Percentiles rank a stretch among this genome's conserved stretches.
phyloP scores from a whole-genome alignment of 1,284 basidiomycete genomes.

The Puccinia coronata region DNA sequence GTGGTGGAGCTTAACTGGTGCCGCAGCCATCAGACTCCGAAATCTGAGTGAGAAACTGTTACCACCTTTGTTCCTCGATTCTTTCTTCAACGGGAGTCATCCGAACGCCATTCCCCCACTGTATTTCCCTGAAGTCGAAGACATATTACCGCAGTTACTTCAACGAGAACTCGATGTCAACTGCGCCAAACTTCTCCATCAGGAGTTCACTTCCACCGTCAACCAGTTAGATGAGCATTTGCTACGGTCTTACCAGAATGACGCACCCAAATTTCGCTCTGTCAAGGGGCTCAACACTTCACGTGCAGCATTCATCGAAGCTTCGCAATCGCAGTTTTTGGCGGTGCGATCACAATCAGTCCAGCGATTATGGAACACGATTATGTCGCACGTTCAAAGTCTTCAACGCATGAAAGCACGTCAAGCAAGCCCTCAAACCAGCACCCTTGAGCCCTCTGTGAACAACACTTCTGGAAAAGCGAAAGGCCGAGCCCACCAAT shows the following conservation, averaged over 20 bases:
- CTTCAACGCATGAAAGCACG: neutral
- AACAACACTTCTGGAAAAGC: neutral
- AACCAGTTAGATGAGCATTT: neutral
- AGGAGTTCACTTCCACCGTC: neutral
- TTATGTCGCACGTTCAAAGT: neutral
- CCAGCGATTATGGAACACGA: neutral
- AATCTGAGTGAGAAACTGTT: neutral
- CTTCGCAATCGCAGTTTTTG: neutral
- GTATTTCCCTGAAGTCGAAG: neutral
- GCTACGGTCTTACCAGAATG: neutral
- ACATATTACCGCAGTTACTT: neutral
- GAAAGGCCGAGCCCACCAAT: neutral
- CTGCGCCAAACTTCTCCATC: neutral
- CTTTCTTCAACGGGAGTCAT: neutral
- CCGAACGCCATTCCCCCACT: neutral
- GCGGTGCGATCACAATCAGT: neutral
- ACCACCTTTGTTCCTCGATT: neutral
- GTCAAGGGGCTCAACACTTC: neutral
- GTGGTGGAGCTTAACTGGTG: neutral
- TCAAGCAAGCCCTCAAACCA: neutral
- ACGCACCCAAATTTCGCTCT: neutral
- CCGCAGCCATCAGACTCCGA: neutral
- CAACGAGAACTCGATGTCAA: neutral
- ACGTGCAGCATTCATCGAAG: conserved; percentile 7
- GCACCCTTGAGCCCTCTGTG: neutral